phyloP scores from a whole-genome alignment of 305 asterid species.

The Rubia tinctorum region DNA sequence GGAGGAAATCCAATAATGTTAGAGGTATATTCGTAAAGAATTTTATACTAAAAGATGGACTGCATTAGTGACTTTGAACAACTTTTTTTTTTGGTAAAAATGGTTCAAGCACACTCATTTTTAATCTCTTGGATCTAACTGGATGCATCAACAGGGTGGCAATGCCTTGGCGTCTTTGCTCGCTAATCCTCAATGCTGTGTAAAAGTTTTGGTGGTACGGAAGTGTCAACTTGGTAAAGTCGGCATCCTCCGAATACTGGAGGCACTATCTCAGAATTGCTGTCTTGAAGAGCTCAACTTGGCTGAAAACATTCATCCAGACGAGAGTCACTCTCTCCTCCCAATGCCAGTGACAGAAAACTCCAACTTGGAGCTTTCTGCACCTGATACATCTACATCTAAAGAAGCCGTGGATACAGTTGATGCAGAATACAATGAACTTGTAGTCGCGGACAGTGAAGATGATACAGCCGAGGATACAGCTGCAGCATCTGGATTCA shows the following conservation, averaged over 20 bases:
- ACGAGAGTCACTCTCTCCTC: slow-evolving; percentile 31
- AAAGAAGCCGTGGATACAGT: slow-evolving; percentile 20
- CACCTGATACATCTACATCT: slow-evolving; percentile 14
- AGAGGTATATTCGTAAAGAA: slow-evolving; percentile 49
- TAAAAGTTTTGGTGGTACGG: slow-evolving; percentile 52
- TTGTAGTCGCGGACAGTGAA: slow-evolving; percentile 85
- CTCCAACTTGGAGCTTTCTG: slow-evolving; percentile 22
- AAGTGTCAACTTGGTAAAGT: slow-evolving; percentile 70
- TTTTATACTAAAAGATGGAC: background rate
- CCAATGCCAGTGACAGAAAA: slow-evolving; percentile 18
- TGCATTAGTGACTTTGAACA: background rate
- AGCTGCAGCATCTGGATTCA: slow-evolving; percentile 24
- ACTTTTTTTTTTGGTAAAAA: background rate
- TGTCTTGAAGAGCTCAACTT: slow-evolving; percentile 80
- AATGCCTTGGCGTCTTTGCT: slow-evolving; percentile 65
- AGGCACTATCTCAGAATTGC: slow-evolving; percentile 51
- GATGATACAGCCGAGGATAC: slow-evolving; percentile 44
- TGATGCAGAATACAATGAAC: slow-evolving; percentile 26
- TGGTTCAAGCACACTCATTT: background rate
- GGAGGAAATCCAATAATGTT: slow-evolving; percentile 69
- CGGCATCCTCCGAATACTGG: slow-evolving; percentile 49
- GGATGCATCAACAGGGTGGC: slow-evolving; percentile 61
- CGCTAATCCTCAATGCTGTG: slow-evolving; percentile 48
- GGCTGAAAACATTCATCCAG: slow-evolving; percentile 52
- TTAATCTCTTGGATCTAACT: slow-evolving; percentile 21